Evolutionary conservation across 176 grass and related monocot genomes (phyloP).

Genomic region (Carex littledalei): DNA sequence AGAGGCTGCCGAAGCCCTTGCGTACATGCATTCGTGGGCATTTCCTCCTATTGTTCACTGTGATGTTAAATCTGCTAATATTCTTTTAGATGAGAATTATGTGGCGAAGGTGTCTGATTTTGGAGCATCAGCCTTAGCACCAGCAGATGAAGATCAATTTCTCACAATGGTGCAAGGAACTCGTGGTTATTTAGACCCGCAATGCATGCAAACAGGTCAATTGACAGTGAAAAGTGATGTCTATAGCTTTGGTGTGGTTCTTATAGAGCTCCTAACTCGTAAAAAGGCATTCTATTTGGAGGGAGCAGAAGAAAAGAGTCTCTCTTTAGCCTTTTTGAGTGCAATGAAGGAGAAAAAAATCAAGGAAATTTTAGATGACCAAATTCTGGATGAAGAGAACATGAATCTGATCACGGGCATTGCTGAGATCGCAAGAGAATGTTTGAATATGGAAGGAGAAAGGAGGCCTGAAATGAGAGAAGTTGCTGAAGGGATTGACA

Average conservation of each 20-base stretch:
- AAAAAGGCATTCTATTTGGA: not conserved
- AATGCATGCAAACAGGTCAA: not conserved
- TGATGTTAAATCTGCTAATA: slow-evolving; percentile 10
- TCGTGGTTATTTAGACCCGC: slow-evolving; percentile 1
- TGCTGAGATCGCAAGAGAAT: not conserved
- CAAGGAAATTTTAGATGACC: not conserved
- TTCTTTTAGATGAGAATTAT: slow-evolving; percentile 1
- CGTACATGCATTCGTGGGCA: not conserved
- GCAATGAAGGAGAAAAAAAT: slow-evolving; percentile 5
- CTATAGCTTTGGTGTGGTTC: slow-evolving; percentile 4
- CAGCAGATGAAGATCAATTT: not conserved
- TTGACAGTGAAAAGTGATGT: slow-evolving; percentile 18
- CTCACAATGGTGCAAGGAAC: slow-evolving; percentile 11
- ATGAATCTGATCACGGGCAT: not conserved
- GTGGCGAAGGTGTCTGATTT: slow-evolving; percentile 14
- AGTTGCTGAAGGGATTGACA: not conserved
- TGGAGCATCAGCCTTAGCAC: not conserved
- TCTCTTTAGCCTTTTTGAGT: not conserved
- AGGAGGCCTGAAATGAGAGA: not conserved
- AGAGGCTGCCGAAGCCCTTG: slow-evolving; percentile 1
- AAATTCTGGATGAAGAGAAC: slow-evolving; percentile 7
- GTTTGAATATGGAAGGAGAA: not conserved
- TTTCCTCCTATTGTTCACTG: not conserved
- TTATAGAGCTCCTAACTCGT: not conserved
- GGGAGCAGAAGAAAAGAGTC: not conserved